phyloP scores from a whole-genome alignment of 2,329 filamentous ascomycete genomes.

The Colletotrichum sp. region DNA sequence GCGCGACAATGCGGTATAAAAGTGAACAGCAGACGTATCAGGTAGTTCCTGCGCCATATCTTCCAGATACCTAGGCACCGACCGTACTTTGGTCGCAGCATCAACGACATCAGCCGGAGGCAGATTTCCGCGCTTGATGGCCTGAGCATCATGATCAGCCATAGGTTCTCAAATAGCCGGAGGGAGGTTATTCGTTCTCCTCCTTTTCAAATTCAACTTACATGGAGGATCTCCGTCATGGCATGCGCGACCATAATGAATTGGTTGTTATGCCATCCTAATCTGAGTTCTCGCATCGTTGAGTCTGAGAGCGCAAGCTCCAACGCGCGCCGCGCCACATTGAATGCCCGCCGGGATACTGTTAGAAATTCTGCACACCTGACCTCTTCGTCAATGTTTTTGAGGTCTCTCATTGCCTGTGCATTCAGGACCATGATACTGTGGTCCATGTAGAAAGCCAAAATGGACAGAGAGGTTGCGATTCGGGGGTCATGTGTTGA shows the following conservation, averaged over 20 bases:
- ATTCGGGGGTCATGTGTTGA: not conserved
- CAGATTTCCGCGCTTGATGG: not conserved
- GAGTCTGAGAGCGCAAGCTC: not conserved
- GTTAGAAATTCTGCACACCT: not conserved
- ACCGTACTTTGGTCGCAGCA: not conserved
- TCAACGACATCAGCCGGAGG: not conserved
- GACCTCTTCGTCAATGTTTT: slow-evolving; percentile 16
- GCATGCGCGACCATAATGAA: slow-evolving; percentile 29
- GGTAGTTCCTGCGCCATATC: not conserved
- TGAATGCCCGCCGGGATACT: not conserved
- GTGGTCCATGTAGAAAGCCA: slow-evolving; percentile 29
- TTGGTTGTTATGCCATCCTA: slow-evolving; percentile 30
- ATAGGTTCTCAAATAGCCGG: not conserved
- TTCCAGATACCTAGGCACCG: not conserved
- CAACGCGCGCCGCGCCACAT: not conserved
- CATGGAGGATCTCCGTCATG: slow-evolving; percentile 24
- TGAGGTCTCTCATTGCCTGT: slow-evolving; percentile 26
- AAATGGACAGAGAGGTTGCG: slow-evolving; percentile 11
- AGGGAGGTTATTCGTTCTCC: not conserved
- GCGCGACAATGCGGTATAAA: not conserved
- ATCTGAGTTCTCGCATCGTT: slow-evolving; percentile 19
- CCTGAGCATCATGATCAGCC: not conserved
- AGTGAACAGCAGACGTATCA: not conserved
- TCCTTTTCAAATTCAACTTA: not conserved
- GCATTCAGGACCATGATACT: slow-evolving; percentile 29